phyloP scores from a whole-genome alignment of 345 rosid species.

The Bruguiera parviflora region DNA sequence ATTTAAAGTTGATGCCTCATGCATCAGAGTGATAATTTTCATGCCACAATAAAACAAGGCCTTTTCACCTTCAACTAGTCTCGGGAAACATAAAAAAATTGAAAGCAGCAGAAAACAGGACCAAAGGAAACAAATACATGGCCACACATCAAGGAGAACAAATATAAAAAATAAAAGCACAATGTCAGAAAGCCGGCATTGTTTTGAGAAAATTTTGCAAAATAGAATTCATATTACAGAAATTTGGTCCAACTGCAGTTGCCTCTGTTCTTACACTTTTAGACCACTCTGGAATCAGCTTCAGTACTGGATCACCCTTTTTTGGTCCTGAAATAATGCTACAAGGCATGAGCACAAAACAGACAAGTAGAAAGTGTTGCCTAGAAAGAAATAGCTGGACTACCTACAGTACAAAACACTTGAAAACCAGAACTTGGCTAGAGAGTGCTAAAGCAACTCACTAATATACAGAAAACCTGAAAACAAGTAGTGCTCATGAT shows the following conservation, averaged over 20 bases:
- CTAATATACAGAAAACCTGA: background rate
- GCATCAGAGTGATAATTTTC: too few species aligned
- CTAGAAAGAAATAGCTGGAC: too few species aligned
- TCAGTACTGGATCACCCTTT: constrained; percentile 54
- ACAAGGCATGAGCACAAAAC: constrained; percentile 21
- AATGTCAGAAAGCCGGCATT: background rate
- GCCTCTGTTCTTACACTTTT: constrained; percentile 56
- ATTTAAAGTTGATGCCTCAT: too few species aligned
- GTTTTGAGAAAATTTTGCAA: background rate
- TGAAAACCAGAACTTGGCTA: too few species aligned
- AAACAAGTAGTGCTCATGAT: background rate
- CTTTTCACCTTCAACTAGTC: background rate
- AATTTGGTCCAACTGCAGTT: background rate
- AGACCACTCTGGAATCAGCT: constrained; percentile 75
- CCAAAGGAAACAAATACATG: background rate
- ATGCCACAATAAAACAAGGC: too few species aligned
- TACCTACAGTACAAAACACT: too few species aligned
- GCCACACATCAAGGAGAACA: background rate
- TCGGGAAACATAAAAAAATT: background rate
- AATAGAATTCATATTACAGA: background rate
- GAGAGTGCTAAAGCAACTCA: background rate
- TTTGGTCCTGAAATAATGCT: constrained; percentile 47
- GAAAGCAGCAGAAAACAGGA: background rate
- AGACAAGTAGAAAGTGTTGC: background rate
- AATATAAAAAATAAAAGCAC: background rate